phyloP scores from a whole-genome alignment of 2,329 filamentous ascomycete genomes.

The Dothideomycetes sp. region DNA sequence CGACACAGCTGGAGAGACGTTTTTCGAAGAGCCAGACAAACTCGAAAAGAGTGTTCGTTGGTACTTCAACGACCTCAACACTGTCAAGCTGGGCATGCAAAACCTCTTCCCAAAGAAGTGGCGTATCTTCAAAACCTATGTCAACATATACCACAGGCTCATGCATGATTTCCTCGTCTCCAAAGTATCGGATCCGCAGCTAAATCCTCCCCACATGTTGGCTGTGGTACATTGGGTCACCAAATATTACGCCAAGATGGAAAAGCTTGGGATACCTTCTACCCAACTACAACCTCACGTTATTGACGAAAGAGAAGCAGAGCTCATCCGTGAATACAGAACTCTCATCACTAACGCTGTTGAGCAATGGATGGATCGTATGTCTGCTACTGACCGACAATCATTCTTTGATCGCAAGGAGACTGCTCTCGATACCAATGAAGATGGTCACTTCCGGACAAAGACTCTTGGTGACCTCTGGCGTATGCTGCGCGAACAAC shows the following conservation, averaged over 20 bases:
- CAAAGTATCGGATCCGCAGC: constrained; percentile 73
- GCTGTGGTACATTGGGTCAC: constrained; percentile 92
- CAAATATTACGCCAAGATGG: constrained; percentile 95
- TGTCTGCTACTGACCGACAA: constrained; percentile 71
- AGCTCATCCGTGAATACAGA: constrained; percentile 88
- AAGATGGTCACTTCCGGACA: constrained; percentile 84
- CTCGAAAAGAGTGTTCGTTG: constrained; percentile 85
- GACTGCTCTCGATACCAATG: constrained; percentile 76
- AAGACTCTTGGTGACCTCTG: constrained; percentile 90
- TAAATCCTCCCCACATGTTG: constrained; percentile 79
- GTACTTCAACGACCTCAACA: constrained; percentile 97
- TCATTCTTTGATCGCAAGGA: constrained; percentile 70
- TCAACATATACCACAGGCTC: constrained; percentile 78
- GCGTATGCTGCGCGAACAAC: constrained; percentile 93
- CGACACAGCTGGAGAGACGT: constrained; percentile 59
- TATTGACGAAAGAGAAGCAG: constrained; percentile 79
- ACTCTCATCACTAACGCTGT: constrained; percentile 91
- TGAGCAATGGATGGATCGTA: constrained; percentile 95
- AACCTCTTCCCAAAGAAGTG: constrained; percentile 90
- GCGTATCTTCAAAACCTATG: constrained; percentile 88
- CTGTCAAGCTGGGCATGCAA: constrained; percentile 86
- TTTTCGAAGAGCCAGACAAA: constrained; percentile 71
- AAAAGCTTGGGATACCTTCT: constrained; percentile 70
- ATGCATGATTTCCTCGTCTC: constrained; percentile 91
- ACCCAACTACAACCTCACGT: constrained; percentile 76